phyloP scores from a whole-genome alignment of 305 asterid species.

The Rubia balearica region DNA sequence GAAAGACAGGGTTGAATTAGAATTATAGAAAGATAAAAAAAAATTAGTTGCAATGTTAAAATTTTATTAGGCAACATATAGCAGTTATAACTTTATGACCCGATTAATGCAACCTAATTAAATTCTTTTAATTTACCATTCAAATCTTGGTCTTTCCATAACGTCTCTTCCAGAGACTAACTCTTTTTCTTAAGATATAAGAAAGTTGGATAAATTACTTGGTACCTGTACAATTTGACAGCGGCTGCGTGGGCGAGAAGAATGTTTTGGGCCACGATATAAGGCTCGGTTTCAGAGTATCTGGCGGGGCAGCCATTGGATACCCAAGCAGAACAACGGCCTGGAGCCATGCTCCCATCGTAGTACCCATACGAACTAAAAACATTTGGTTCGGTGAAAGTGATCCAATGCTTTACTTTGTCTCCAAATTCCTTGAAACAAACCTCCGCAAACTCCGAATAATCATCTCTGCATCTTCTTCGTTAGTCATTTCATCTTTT shows the following conservation, averaged over 20 bases:
- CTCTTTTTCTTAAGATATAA: too few species aligned
- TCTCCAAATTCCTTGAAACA: background rate
- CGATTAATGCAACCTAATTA: too few species aligned
- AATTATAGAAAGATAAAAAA: too few species aligned
- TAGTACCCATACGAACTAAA: constrained; percentile 38
- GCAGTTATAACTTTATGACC: too few species aligned
- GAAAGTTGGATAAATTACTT: too few species aligned
- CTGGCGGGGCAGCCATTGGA: background rate
- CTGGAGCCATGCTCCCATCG: constrained; percentile 36
- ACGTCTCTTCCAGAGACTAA: too few species aligned
- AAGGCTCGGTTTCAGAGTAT: background rate
- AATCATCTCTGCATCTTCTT: constrained; percentile 23
- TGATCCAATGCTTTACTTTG: background rate
- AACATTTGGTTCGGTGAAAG: constrained; percentile 28
- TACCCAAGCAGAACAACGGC: constrained; percentile 36
- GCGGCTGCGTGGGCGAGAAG: background rate
- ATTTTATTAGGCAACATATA: too few species aligned
- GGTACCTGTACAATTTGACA: background rate
- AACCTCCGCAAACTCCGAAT: background rate
- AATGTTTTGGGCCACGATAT: background rate
- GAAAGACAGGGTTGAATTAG: too few species aligned
- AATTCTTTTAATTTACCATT: too few species aligned
- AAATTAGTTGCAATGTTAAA: too few species aligned
- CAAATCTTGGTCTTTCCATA: too few species aligned
- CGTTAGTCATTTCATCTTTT: too few species aligned